Base-by-base conservation (phyloP, 2,329 filamentous ascomycete species). In the Verticillium albo-atrum region DNA sequence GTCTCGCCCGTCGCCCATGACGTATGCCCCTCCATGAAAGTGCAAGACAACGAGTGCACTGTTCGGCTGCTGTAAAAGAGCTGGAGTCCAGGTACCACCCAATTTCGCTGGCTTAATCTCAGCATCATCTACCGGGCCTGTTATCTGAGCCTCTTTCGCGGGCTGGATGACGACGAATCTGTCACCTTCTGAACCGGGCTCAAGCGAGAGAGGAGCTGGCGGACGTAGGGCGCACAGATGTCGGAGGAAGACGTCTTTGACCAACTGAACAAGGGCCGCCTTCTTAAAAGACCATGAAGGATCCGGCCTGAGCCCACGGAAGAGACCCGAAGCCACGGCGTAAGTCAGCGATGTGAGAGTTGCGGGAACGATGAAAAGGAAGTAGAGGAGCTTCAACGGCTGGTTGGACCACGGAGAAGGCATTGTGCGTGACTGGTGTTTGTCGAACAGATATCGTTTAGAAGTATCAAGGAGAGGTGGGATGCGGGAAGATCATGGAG, bases 1-100 rank as follows among this genome's bases (percentile, higher is more conserved):
- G 53, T 71, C 70, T 12, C 71, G 70, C 3, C 71, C 70, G 30
- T 66, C 64, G 12, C 70, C 70, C 15, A 74, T 61, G 15, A 70
- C 68, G 60, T 66, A 73, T 23, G 63, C 71, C 9, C 71, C 70
- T 26, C 71, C 71, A 58, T 74, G 71, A 50, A 74, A 64, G 47
- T 74, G 71, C 30, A 74, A 62, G 9, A 62, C 62, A 6, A 70
- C 64, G 42, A 52, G 50, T 42, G 4, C 37, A 6, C 37, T 42
- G 37, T 23, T 51, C 20, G 7, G 20, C 25, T 15, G 47, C 17
- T 17, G n/a, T 26, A 51, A 14, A 15, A 25, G 12, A 51, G 42
- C 42, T 50, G 47, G 47, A 5, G 47, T 51, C 47, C 47, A 51
- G 47, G 47, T 51, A n/a, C 47, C 47, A 4, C 47, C 47, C 25